Conservation (phyloP, 495 filamentous ascomycete genomes). For the Eremomyces bilateralis region DNA sequence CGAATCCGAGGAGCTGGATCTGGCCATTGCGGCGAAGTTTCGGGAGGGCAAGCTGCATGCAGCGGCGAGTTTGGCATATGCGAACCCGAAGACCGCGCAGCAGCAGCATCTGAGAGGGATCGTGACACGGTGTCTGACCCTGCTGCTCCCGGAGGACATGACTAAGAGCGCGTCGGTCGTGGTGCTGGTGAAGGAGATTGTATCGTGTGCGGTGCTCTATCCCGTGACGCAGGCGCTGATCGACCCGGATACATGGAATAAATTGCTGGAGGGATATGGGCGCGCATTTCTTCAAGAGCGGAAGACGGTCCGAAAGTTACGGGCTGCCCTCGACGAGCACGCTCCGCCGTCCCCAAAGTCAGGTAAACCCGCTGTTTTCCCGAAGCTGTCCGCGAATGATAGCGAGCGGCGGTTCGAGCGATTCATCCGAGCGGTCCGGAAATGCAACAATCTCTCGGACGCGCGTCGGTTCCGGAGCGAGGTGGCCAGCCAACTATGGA, state of each 20-base stretch:
- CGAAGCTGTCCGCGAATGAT: conserved; percentile 43
- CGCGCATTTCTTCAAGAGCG: conserved; percentile 79
- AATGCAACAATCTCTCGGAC: conserved; percentile 82
- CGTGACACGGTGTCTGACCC: conserved; percentile 46
- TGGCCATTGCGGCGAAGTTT: conserved; percentile 86
- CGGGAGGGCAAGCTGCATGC: conserved; percentile 73
- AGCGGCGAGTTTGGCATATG: conserved; percentile 60
- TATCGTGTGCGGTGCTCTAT: conserved; percentile 52
- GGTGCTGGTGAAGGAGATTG: conserved; percentile 65
- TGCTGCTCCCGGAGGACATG: conserved; percentile 49
- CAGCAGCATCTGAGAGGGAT: conserved; percentile 68
- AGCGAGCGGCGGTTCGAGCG: conserved; percentile 85
- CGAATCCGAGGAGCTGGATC: conserved; percentile 84
- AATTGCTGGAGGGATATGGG: conserved; percentile 76
- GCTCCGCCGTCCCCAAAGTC: conserved; percentile 60
- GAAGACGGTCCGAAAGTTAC: conserved; percentile 81
- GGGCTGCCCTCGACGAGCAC: conserved; percentile 87
- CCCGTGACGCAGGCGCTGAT: conserved; percentile 49
- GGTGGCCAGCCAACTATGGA: conserved; percentile 77
- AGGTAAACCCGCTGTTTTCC: conserved; percentile 38
- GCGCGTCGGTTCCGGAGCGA: conserved; percentile 80
- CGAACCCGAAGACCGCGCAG: conserved; percentile 60
- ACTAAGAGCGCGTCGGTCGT: conserved; percentile 58
- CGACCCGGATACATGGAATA: conserved; percentile 95
- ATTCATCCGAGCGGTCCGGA: conserved; percentile 75